phyloP scores from a whole-genome alignment of 2,329 filamentous ascomycete genomes.

The Teratosphaeria viscida region DNA sequence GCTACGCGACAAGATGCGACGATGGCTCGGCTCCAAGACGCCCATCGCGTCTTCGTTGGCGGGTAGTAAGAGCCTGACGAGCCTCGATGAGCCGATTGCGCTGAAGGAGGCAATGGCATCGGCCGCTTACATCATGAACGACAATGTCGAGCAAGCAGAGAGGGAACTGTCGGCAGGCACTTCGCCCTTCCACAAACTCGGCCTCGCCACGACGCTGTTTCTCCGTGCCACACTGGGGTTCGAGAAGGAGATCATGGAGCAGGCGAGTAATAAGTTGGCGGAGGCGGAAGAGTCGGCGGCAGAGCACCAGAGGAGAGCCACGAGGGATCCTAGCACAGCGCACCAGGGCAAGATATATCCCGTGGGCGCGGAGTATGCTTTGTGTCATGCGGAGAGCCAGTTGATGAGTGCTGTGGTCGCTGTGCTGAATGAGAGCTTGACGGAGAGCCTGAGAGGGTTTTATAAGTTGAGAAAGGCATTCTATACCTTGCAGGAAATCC shows the following conservation, averaged over 20 bases:
- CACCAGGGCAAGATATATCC: constrained; percentile 60
- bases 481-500: constrained; percentile 66
- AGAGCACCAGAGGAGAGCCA: constrained; percentile 64
- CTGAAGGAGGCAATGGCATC: constrained; percentile 36
- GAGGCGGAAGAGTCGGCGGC: constrained; percentile 68
- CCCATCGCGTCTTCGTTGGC: not conserved
- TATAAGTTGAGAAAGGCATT: constrained; percentile 88
- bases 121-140: constrained; percentile 27
- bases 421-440: constrained; percentile 84
- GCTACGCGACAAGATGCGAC: not conserved
- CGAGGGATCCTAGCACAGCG: constrained; percentile 47
- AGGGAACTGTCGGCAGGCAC: constrained; percentile 57
- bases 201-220: constrained; percentile 70
- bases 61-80: not conserved
- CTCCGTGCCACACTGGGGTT: constrained; percentile 80
- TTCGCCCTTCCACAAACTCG: constrained; percentile 83
- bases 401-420: constrained; percentile 82
- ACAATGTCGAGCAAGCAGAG: constrained; percentile 71
- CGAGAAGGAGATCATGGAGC: constrained; percentile 81
- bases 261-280: constrained; percentile 62
- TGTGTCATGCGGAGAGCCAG: constrained; percentile 76
- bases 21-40: not conserved
- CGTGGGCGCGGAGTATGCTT: constrained; percentile 73
- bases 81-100: constrained; percentile 10
- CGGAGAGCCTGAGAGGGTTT: constrained; percentile 83